These are phyloP conservation scores for Coemansia sp. DNA, from an alignment of 192 early-diverging fungal genomes.

Conservation along the genomic window DNA sequence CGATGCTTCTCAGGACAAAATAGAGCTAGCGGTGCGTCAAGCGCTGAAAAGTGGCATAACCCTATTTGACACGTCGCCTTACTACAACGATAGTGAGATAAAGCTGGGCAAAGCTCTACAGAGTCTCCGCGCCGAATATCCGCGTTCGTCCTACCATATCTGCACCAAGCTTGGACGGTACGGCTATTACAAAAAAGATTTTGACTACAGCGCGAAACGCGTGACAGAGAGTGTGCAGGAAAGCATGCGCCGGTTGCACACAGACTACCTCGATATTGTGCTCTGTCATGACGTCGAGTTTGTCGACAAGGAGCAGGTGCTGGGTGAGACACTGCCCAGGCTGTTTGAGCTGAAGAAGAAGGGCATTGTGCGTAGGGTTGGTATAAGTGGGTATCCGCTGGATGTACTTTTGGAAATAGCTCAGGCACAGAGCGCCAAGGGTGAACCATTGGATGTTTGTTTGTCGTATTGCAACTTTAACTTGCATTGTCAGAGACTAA, in stretches of 20 bases:
- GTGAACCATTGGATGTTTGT: slow-evolving; percentile 58
- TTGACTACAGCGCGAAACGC: slow-evolving; percentile 60
- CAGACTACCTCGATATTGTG: slow-evolving; percentile 67
- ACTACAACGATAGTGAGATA: slow-evolving; percentile 65
- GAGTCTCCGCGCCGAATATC: slow-evolving; percentile 48
- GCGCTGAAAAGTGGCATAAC: slow-evolving; percentile 57
- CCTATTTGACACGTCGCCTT: slow-evolving; percentile 69
- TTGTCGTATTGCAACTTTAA: slow-evolving; percentile 70
- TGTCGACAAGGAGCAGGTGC: slow-evolving; percentile 55
- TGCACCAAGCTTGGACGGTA: slow-evolving; percentile 75
- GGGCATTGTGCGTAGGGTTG: slow-evolving; percentile 63
- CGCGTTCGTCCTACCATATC: slow-evolving; percentile 63
- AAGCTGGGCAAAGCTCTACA: slow-evolving; percentile 61
- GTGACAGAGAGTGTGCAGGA: slow-evolving; percentile 52
- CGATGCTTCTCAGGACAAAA: slow-evolving; percentile 2
- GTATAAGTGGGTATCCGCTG: slow-evolving; percentile 68
- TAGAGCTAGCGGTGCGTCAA: slow-evolving; percentile 10
- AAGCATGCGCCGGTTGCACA: slow-evolving; percentile 59
- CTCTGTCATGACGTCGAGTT: slow-evolving; percentile 78
- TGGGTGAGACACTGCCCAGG: slow-evolving; percentile 55
- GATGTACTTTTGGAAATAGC: slow-evolving; percentile 58
- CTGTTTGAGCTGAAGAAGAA: slow-evolving; percentile 51
- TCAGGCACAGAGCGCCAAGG: slow-evolving; percentile 51
- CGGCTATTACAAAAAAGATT: slow-evolving; percentile 56
- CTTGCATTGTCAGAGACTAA: slow-evolving; percentile 59